Base-by-base conservation (phyloP, 768 basidiomycete species). In the Pilatotrama ljubarskyi region DNA sequence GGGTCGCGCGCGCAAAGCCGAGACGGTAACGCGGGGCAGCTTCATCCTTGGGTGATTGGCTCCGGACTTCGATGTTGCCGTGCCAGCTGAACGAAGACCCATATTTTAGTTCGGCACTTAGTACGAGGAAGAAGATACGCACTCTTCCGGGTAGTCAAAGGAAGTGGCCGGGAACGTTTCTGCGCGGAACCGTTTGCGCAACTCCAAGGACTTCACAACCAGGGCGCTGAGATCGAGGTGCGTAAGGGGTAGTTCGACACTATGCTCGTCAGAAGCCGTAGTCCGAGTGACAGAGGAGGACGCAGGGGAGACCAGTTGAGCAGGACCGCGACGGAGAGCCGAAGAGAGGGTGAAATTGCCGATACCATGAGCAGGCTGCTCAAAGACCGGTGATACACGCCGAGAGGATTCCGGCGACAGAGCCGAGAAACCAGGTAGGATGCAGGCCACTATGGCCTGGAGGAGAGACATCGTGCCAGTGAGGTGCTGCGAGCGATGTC, bases 381-480 rank as follows among this genome's bases (percentile, higher is more conserved):
- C n/a, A 32, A 20, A 24, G 29, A 8, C 10, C 24, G 20, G 41
- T 2, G 43, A 36, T 2, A 29, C n/a, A 2, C 26, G 11, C 18
- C 7, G 6, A 18, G 26, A 3, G 1, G 46, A 49, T 36, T 11
- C 13, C 1, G 46, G 11, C 4, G 37, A 48, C n/a, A 26, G 17
- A 1, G 24, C 36, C 13, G 44, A 15, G 18, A 25, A 36, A 14
- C 53, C 43, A 26, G 53, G 29, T 1, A 56, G 24, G n/a, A 56
- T 13, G 18, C 46, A 40, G 5, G 55, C 36, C 37, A 56, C 26
- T 10, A 56, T 11, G 0, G 43, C 14, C 24, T 41, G 47, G 17
- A 56, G 49, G 38, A 56, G 2, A n/a, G 55, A 56, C 55, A 56
- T 56, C 46, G 46, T 15, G 38, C 20, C 10, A 10, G 5, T 32